These are phyloP conservation scores for Russula foetens DNA, from an alignment of 768 basidiomycete genomes.

Conservation along the genomic window DNA sequence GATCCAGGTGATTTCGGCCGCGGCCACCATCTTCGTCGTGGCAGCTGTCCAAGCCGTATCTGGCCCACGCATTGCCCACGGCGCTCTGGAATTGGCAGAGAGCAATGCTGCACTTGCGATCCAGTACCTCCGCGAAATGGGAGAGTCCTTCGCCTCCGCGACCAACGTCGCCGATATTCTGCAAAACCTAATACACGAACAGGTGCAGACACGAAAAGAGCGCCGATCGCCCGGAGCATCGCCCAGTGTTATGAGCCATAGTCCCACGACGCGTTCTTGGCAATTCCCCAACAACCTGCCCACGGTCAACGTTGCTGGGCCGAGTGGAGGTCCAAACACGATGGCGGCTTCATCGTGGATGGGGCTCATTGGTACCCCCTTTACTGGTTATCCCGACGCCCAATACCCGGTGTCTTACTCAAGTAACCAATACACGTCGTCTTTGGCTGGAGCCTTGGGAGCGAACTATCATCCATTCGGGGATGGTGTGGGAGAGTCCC, in stretches of 20 bases:
- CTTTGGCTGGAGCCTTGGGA: slow-evolving; percentile 1
- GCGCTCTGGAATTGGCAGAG: slow-evolving; percentile 7
- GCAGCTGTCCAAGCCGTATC: slow-evolving; percentile 20
- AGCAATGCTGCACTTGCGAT: slow-evolving; percentile 6
- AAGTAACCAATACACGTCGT: not conserved
- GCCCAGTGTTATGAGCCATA: not conserved
- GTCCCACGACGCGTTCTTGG: not conserved
- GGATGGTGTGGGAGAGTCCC: slow-evolving; percentile 4
- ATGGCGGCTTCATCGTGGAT: not conserved
- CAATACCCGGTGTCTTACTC: not conserved
- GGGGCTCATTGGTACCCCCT: not conserved
- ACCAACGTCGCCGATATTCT: slow-evolving; percentile 16
- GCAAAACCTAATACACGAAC: slow-evolving; percentile 13
- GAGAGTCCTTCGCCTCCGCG: slow-evolving; percentile 17
- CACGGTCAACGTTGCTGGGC: not conserved
- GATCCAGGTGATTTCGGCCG: slow-evolving; percentile 20
- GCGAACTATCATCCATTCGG: slow-evolving; percentile 13
- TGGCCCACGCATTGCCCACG: slow-evolving; percentile 14
- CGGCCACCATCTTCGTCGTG: slow-evolving; percentile 21
- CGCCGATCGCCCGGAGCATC: slow-evolving; percentile 16
- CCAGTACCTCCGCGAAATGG: slow-evolving; percentile 16
- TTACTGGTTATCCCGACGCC: not conserved
- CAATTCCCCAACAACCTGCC: not conserved
- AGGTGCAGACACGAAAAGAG: slow-evolving; percentile 14
- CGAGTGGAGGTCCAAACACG: not conserved